Evolutionary conservation across 2,329 filamentous ascomycete species (phyloP), one percentile per base, ranked within the genome.

Genomic region (Sporothrix mexicana): DNA sequence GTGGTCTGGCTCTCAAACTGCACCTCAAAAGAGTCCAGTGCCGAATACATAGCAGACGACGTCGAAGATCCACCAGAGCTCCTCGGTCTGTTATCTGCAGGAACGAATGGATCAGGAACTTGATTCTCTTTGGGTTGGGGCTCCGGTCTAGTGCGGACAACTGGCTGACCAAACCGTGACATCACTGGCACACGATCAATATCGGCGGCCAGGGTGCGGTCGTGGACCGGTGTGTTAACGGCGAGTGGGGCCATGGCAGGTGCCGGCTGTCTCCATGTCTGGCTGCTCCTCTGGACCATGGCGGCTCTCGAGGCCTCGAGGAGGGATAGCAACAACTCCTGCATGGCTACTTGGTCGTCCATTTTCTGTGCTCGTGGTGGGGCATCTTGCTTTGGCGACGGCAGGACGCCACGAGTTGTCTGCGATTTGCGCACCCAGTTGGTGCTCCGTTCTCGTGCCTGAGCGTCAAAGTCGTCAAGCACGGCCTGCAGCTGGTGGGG

Each of bases 391-490:
- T 30, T 47, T 12, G 15, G 76, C 4, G 69, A 62, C 13, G 69
- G 76, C 2, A 78, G 70, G 0, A 76, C 75, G 41, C 70, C 67
- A 1, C 70, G 72, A 41, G 75, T 77, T 1, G 74, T 74, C 7
- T 66, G 69, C 0, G 77, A 74, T 25, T 78, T 79, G 15, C 75
- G 73, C 1, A 75, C 72, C 78, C 79, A 80, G 3, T 53, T 70
- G 55, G 72, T 51, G 69, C 74, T 77, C 17, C 62, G 73, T 0
- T 73, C 71, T 20, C 75, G 77, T 9, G 76, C 78, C 53, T 77
- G 69, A 3, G 23, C 20, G 53, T 76, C 74, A 49, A 81, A 81
- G 9, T 71, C 57, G 3, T 68, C 62, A 0, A 78, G 73, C 0
- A 75, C 75, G 0, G 51, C 51, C 2, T 75, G 41, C 3, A 80